Evolutionary conservation across 1,284 basidiomycete genomes (phyloP), one percentile per base, ranked within the genome.

Genomic region (Malassezia caprae): DNA sequence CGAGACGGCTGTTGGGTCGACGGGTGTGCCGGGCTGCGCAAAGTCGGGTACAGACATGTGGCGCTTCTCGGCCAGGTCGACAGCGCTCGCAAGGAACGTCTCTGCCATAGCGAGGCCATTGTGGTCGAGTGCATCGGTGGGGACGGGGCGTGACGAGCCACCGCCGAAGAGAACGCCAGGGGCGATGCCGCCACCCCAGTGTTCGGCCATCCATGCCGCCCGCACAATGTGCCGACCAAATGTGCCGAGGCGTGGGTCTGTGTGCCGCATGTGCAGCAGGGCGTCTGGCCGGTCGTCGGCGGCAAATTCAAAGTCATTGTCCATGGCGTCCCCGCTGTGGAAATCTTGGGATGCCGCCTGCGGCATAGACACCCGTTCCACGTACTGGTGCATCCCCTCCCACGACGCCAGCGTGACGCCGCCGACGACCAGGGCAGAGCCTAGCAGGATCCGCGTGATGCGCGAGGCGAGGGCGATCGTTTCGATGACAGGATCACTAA

Each of bases 321-420:
- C 31, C 15, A 30, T 19, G 15, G 23, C 32, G 4, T 8, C 17
- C 10, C 8, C 19, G 19, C 37, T 39, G 2, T 19, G 4, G 1
- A 31, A 21, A 3, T 44, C 37, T 2, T n/a, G 15, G 4, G 26
- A n/a, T 3, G 30, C 8, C 17, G 15, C 31, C 28, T 34, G 8
- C 4, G 34, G 50, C 65, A 73, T 71, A 21, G 58, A 56, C 7
- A 63, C 41, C 45, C 67, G 61, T 58, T 74, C 69, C 7, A 71
- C 61, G 24, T 73, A 74, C 57, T 71, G 67, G 48, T 70, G 70
- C 26, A 63, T 56, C 8, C 62, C 67, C 44, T 73, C 70, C 64
- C 62, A 72, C 8, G 52, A 54, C 21, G 53, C 59, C 2, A 62
- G 30, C 15, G 60, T 61, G 24, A 71, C 37, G 0, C 53, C 52